Conservation (phyloP, 257 asterid species). For the Jacaranda copaia region DNA sequence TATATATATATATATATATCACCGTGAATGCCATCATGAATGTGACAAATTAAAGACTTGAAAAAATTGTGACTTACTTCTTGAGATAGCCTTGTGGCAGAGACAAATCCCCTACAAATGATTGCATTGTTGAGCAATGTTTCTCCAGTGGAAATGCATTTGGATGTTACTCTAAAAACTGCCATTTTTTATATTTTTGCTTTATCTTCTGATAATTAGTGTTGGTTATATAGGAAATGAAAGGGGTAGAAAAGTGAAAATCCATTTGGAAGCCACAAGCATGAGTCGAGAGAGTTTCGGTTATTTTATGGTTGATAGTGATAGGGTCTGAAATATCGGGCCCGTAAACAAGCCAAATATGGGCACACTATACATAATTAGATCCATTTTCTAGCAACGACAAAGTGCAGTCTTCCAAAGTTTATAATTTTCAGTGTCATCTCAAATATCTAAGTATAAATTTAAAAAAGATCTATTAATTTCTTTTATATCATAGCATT, state of each 20-base stretch:
- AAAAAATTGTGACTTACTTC: slow-evolving; percentile 44
- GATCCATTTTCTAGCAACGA: no score
- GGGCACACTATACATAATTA: background rate
- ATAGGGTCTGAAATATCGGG: background rate
- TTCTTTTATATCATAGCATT: no score
- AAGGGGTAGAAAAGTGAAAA: background rate
- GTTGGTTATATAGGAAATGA: slow-evolving; percentile 1
- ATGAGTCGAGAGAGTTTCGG: slow-evolving; percentile 25
- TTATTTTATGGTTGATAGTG: slow-evolving; percentile 31
- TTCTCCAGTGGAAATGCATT: slow-evolving; percentile 39
- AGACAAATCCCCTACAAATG: slow-evolving; percentile 57
- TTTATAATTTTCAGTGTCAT: no score
- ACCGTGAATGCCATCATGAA: background rate
- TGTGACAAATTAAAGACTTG: no score
- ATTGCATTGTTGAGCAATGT: slow-evolving; percentile 36
- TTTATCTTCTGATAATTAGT: background rate
- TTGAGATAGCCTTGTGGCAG: slow-evolving; percentile 56
- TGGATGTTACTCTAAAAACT: slow-evolving; percentile 37
- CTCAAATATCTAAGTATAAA: no score
- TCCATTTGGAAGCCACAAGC: background rate
- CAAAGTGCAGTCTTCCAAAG: no score
- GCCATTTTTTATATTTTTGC: slow-evolving; percentile 39
- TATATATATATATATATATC: no score
- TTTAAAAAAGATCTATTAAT: no score
- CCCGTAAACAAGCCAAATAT: background rate